Evolutionary conservation across 1,139 yeast species (phyloP).

Genomic region (Candida anutae): DNA sequence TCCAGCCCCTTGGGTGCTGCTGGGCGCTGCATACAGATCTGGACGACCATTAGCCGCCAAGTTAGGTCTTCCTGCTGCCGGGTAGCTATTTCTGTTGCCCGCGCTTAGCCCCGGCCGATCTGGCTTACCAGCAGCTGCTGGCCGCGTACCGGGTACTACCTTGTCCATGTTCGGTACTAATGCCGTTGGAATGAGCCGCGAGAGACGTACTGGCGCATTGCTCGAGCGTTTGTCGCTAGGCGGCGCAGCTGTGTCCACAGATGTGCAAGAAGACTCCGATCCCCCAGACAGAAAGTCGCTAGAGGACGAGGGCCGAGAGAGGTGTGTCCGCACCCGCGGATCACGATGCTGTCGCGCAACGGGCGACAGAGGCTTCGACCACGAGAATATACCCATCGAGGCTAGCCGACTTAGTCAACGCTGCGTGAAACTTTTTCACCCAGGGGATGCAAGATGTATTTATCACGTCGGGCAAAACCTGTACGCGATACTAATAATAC

Average conservation of each 20-base stretch:
- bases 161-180: not conserved
- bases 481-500: too few relatives aligned
- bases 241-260: slow-evolving; percentile 15
- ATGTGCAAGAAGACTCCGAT: slow-evolving; percentile 28
- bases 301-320: too few relatives aligned
- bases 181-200: too few relatives aligned
- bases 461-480: too few relatives aligned
- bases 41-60: too few relatives aligned
- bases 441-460: not conserved
- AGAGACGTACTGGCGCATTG: too few relatives aligned
- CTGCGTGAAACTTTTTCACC: not conserved
- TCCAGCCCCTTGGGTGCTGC: too few relatives aligned
- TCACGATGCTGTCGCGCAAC: too few relatives aligned
- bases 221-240: slow-evolving; percentile 1
- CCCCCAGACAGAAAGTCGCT: slow-evolving; percentile 27
- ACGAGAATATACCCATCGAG: not conserved
- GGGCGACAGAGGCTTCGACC: not conserved
- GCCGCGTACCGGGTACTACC: not conserved
- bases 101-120: slow-evolving; percentile 1
- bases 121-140: slow-evolving; percentile 1
- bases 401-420: not conserved
- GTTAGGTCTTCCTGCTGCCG: not conserved
- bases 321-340: too few relatives aligned
- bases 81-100: not conserved
- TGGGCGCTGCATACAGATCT: too few relatives aligned